These are phyloP conservation scores for Gossypium mustelinum DNA, from an alignment of 345 rosid species.

Conservation along the genomic window DNA sequence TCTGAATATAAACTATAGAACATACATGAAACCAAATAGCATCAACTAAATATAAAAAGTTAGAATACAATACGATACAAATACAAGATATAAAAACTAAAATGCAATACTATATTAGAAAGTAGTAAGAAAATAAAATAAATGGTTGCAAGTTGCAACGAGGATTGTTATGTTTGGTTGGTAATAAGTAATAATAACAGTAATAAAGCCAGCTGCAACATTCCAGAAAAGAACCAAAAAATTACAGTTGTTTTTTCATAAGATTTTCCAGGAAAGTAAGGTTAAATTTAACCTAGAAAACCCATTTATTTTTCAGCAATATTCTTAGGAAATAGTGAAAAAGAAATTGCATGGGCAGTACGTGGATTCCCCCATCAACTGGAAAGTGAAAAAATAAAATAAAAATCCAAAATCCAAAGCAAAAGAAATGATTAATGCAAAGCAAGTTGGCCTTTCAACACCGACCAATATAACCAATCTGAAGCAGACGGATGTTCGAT, in stretches of 20 bases:
- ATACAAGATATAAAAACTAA: too few relatives aligned
- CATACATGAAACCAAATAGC: too few relatives aligned
- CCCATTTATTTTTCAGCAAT: neutral
- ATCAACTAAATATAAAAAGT: too few relatives aligned
- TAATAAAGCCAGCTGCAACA: conserved; percentile 5
- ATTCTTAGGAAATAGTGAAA: neutral
- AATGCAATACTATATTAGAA: too few relatives aligned
- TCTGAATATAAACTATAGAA: too few relatives aligned
- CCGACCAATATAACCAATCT: conserved; percentile 66
- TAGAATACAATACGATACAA: too few relatives aligned
- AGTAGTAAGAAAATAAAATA: too few relatives aligned
- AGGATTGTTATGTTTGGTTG: neutral
- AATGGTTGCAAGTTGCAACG: neutral
- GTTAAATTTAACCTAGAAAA: neutral
- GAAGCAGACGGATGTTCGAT: conserved; percentile 52
- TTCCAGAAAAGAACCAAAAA: conserved; percentile 12
- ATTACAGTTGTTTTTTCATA: conserved; percentile 18
- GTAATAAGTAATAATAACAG: neutral
- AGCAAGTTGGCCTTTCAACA: conserved; percentile 31
- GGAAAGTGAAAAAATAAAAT: neutral
- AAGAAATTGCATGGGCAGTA: conserved; percentile 20
- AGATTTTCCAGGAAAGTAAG: neutral
- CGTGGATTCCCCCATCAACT: conserved; percentile 28
- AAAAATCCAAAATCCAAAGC: conserved; percentile 1
- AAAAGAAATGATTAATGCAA: conserved; percentile 13